Evolutionary conservation across 2,329 filamentous ascomycete genomes (phyloP).

Genomic region (Geoglossum cookeanum): DNA sequence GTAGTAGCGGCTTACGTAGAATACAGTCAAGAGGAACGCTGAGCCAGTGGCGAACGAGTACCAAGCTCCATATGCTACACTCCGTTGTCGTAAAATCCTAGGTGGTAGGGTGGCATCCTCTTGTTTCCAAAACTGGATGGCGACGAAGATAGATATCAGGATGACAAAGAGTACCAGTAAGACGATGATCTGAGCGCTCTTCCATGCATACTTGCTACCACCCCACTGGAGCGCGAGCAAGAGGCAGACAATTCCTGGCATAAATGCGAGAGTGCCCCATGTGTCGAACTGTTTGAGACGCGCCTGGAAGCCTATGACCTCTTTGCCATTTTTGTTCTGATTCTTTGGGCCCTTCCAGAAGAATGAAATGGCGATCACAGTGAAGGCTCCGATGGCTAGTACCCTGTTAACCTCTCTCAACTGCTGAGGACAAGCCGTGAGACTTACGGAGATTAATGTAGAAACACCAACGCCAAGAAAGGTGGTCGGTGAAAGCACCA

Average conservation of each 20-base stretch:
- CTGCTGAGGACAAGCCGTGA: neutral
- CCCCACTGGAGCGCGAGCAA: constrained; percentile 46
- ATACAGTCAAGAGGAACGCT: constrained; percentile 5
- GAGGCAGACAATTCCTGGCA: constrained; percentile 39
- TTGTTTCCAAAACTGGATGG: constrained; percentile 33
- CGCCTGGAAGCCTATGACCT: constrained; percentile 16
- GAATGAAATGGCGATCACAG: constrained; percentile 29
- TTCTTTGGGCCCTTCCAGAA: constrained; percentile 27
- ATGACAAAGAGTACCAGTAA: constrained; percentile 33
- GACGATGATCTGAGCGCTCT: constrained; percentile 31
- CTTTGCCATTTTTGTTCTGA: constrained; percentile 9
- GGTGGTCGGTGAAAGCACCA: constrained; percentile 30
- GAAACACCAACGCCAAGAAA: constrained; percentile 33
- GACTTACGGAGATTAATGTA: constrained; percentile 4
- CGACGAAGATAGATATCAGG: constrained; percentile 27
- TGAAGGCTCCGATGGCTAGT: constrained; percentile 29
- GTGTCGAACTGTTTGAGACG: constrained; percentile 37
- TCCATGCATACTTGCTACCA: constrained; percentile 34
- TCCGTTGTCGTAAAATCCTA: constrained; percentile 34
- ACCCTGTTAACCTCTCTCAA: neutral
- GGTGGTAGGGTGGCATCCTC: constrained; percentile 38
- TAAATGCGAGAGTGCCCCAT: constrained; percentile 38
- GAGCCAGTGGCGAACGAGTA: constrained; percentile 12
- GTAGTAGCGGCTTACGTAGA: neutral
- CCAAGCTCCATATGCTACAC: constrained; percentile 29